Evolutionary conservation across 441 rosid species (phyloP), one percentile per base, ranked within the genome.

Genomic region (Gossypium schwendimanii): DNA sequence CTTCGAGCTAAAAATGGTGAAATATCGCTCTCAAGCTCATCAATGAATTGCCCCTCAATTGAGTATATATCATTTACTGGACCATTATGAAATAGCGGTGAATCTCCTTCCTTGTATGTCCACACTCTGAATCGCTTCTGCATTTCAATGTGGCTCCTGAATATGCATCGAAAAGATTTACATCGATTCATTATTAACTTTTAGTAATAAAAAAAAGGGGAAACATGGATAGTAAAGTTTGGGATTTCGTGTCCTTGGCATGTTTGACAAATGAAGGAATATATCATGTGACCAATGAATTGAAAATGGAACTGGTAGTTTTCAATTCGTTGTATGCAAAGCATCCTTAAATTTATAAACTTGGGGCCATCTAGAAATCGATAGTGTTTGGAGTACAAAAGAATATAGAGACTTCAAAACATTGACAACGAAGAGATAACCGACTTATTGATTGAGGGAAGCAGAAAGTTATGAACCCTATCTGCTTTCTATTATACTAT

Each of bases 111-210:
- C 76, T 52, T 83, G 81, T 91, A 93, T 15, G 89, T 47, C 98
- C 98, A 93, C 15, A 93, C 86, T 74, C 78, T 85, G 50, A 91
- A 88, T 54, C 75, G 78, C 82, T 87, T 94, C 84, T 81, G 79
- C 97, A 94, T 94, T 77, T 90, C 92, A 18, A 78, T 70, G 41
- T 87, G 91, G 81, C 98, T 93, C 87, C 98, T 91, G 81, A 5
- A 45, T 2, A 7, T 50, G 3, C 54, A 23, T 9, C 15, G 50
- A 4, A 9, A 28, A 64, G 17, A 74, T 17, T 14, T 52, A 61
- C 39, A 33, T 3, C 36, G 21, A 45, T 28, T n/a, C 10, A 24
- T n/a, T 26, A 47, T 50, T 23, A 23, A 57, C 62, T 21, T 21
- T 10, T 21, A 23, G 15, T 17, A 1, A 1, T 1, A 7, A 54